Base-by-base conservation (phyloP, 176 grass and related monocot species). In the Zoysia japonica region DNA sequence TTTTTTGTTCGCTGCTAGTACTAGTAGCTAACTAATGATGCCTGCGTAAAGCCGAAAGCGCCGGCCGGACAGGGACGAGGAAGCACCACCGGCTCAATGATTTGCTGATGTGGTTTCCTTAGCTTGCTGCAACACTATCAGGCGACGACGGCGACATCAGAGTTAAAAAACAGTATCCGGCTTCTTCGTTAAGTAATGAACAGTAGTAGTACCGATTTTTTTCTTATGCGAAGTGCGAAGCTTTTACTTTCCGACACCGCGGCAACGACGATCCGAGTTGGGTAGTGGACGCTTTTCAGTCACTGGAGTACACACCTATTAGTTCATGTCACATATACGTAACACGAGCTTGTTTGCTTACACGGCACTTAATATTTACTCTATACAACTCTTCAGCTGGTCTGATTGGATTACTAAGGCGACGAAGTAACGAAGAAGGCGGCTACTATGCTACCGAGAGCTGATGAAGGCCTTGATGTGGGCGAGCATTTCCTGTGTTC, bases 401-500 rank as follows among this genome's bases (percentile, higher is more conserved):
- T 11, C 15, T 50, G 75, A 50, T 45, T 69, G 68, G 80, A 81
- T 60, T 55, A 83, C 17, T 1, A 28, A 4, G 3, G 51, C 51
- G 17, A 28, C 28, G 28, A 28, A 28, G 28, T n/a, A n/a, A 8
- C 9, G 46, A 41, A 7, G 9, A 14, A 9, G 57, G 19, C 3
- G 64, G 11, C 12, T 43, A 0, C 11, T 47, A 2, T 28, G 1
- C 73, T 75, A 94, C 79, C 89, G 76, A 53, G 38, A 74, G 86
- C 57, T 81, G 78, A 97, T 67, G 83, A 97, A 97, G 72, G 81
- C 88, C 78, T 76, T 87, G 81, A 94, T 88, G 88, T 94, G 87
- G 12, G 67, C 76, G 59, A 97, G 81, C 92, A 97, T 88, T 88
- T 97, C 95, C 78, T 90, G 81, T 63, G 89, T 97, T 74, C 95